Percentiles rank a stretch among this genome's conserved stretches.
phyloP scores from a whole-genome alignment of 2,329 filamentous ascomycete genomes.

The Aaosphaeria arxii region DNA sequence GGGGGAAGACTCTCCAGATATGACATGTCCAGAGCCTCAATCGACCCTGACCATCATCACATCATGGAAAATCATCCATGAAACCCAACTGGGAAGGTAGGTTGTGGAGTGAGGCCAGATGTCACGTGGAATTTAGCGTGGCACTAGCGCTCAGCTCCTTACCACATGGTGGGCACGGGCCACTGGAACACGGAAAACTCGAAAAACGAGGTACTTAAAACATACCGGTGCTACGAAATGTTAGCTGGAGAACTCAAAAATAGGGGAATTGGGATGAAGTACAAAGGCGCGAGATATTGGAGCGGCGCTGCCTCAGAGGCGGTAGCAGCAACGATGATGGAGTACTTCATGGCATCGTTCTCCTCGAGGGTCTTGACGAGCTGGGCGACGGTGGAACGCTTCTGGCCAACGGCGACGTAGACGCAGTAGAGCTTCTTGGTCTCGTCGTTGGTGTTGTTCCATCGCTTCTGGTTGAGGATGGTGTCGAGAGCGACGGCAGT shows the following conservation, averaged over 20 bases:
- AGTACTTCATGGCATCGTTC: constrained; percentile 99
- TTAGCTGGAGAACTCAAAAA: background rate
- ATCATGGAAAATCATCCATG: no score
- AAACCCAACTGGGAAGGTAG: no score
- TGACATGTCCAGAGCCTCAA: no score
- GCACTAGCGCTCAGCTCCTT: no score
- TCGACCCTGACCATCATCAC: no score
- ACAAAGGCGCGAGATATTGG: constrained; percentile 26
- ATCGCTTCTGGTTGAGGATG: constrained; percentile 99
- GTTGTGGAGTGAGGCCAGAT: no score
- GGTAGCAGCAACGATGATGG: constrained; percentile 87
- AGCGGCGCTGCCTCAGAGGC: constrained; percentile 95
- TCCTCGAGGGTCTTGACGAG: constrained; percentile 99
- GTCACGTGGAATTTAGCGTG: no score
- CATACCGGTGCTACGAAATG: background rate
- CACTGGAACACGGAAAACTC: no score
- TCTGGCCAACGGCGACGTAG: constrained; percentile 99
- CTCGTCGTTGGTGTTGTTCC: constrained; percentile 87
- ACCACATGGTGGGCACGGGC: no score
- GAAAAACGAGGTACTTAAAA: background rate
- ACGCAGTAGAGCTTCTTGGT: constrained; percentile 99
- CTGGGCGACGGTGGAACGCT: constrained; percentile 98
- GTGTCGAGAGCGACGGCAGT: constrained; percentile 96
- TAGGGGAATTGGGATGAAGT: background rate
- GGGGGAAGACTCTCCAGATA: no score